Evolutionary conservation across 2,329 filamentous ascomycete genomes (phyloP), one percentile per base, ranked within the genome.

Genomic region (Bipolaris cookei): DNA sequence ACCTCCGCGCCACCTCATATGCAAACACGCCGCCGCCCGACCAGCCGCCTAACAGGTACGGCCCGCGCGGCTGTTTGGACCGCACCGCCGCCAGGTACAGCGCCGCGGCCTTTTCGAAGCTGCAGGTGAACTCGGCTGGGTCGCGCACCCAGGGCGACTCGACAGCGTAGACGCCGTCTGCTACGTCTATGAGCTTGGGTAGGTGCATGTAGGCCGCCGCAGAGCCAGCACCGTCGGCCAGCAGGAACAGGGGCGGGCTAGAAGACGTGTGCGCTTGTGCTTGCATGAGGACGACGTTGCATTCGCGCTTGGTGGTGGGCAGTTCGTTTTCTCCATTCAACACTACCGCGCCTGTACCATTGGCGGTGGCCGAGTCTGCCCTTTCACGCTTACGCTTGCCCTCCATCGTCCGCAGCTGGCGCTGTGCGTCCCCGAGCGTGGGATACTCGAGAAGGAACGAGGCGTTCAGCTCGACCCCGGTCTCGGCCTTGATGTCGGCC

Each of bases 41-140:
- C 72, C 73, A 77, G 21, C 76, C 76, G 30, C 69, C 74, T 14
- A 78, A 59, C 37, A 70, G 64, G 54, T 77, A 77, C n/a, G 76
- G 75, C 3, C 76, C 76, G 42, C 66, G 52, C 8, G 75, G 69
- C 46, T 21, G 46, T 30, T 18, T 38, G 10, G 32, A 18, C 8
- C 34, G 46, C 46, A 56, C 77, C 72, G 30, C 54, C 8, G 25
- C 8, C 25, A 28, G 47, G 30, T 38, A 50, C 46, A 50, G 20
- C 20, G 46, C 46, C 20, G 46, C 46, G 32, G 35, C 46, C 35
- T 38, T 14, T 11, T 50, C 46, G 34, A 50, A 50, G 46, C 32
- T 38, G 32, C 32, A 41, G 46, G 46, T 50, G 34, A 38, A 50
- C 23, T 38, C 34, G 34, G 32, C 46, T 21, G 46, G 46, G 34